These are phyloP conservation scores for Coriolopsis trogii DNA, from an alignment of 1,284 basidiomycete species.

Conservation along the genomic window DNA sequence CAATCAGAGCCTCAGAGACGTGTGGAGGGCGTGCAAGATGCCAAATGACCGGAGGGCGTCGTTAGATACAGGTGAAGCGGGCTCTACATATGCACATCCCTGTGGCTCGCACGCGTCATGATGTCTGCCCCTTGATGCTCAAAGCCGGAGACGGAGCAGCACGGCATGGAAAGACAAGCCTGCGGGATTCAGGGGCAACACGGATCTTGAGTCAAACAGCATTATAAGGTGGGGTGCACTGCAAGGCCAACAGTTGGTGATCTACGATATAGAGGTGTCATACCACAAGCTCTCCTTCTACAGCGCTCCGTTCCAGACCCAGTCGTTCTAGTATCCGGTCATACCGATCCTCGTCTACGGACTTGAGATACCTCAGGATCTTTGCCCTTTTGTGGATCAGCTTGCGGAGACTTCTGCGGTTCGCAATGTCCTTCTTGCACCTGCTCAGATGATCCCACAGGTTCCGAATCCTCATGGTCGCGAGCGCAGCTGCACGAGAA, in stretches of 20 bases:
- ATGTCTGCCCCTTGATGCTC: neutral
- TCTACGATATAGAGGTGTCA: conserved; percentile 30
- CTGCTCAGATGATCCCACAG: conserved; percentile 74
- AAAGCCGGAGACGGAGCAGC: neutral
- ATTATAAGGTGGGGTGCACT: conserved; percentile 4
- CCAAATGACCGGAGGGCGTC: too few species aligned
- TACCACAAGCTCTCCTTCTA: conserved; percentile 88
- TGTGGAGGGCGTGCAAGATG: too few species aligned
- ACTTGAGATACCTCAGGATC: conserved; percentile 81
- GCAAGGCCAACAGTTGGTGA: conserved; percentile 11
- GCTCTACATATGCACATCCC: too few species aligned
- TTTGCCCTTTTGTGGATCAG: conserved; percentile 86
- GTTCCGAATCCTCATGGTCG: conserved; percentile 87
- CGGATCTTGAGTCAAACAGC: conserved; percentile 6
- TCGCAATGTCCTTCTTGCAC: conserved; percentile 80
- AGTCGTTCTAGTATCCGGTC: conserved; percentile 73
- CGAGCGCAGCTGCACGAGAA: conserved; percentile 68
- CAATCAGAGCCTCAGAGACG: too few species aligned
- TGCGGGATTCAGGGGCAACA: neutral
- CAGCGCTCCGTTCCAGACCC: conserved; percentile 77
- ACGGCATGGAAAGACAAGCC: neutral
- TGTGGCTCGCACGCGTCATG: neutral
- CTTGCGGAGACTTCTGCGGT: conserved; percentile 71
- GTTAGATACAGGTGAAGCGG: too few species aligned
- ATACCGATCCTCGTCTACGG: conserved; percentile 71